Base-by-base conservation (phyloP, 768 basidiomycete species). In the Dictyophora rubrovolvata region DNA sequence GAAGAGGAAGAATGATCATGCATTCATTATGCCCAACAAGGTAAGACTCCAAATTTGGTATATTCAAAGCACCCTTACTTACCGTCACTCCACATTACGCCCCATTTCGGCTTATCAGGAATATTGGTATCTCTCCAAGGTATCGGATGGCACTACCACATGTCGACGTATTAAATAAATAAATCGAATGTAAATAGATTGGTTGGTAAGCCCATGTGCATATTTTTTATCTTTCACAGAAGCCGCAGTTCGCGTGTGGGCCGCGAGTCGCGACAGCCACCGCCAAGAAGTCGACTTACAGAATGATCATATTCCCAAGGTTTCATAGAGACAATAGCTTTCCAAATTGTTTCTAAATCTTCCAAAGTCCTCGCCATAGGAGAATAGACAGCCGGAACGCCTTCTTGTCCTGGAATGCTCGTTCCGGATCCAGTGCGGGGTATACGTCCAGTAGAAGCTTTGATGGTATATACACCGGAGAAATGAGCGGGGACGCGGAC, bases 301-400 rank as follows among this genome's bases (percentile, higher is more conserved):
- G 65, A 65, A 59, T 81, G 78, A 65, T 87, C 86, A 61, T 86
- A 86, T 16, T 75, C 73, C 84, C 85, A 87, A 16, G 86, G 83
- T 56, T 78, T 77, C 69, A 80, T 80, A 49, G 71, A 71, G 20
- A 86, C 73, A 8, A 87, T 73, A 14, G 81, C 74, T 62, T 79
- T 79, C 82, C 82, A 86, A 67, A 86, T 82, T 56, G 83, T 80
- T 53, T 79, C 77, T 37, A 88, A 68, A 66, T 87, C 84, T 16
- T 76, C 77, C 42, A 86, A 71, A n/a, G 73, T 82, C 46, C 73
- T 71, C 1, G 85, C 79, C 78, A 87, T 80, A 1, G 86, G 85
- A 20, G 82, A 75, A 46, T 77, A 73, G 16, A 81, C 70, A 14
- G 79, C 69, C 0, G 76, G 78, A 10, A 87, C 63, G 4, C 78